Conservation (phyloP, 192 early-diverging fungal genomes). For the Globomyces pollinis-pini region DNA sequence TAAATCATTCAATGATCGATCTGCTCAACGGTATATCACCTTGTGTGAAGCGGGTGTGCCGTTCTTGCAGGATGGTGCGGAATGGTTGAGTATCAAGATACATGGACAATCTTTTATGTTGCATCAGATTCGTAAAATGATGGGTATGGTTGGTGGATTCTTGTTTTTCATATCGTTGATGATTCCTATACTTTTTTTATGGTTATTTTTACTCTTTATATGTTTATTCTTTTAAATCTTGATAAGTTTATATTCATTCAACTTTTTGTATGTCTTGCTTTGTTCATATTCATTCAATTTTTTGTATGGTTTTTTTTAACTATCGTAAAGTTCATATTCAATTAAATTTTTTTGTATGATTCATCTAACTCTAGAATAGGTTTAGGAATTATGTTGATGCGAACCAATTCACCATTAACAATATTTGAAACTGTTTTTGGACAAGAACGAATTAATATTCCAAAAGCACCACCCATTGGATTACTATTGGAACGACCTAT, state of each 20-base stretch:
- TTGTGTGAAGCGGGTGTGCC: conserved; percentile 54
- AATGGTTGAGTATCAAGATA: conserved; percentile 91
- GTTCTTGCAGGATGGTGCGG: conserved; percentile 42
- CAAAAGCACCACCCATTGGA: conserved; percentile 90
- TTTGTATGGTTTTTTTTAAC: too few relatives aligned
- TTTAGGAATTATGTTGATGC: conserved; percentile 73
- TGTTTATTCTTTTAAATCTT: too few relatives aligned
- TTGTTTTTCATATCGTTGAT: too few relatives aligned
- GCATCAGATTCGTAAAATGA: conserved; percentile 99
- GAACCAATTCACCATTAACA: conserved; percentile 57
- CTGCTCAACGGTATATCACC: conserved; percentile 75
- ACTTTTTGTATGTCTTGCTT: too few relatives aligned
- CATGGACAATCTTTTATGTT: conserved; percentile 97
- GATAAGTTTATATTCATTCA: too few relatives aligned
- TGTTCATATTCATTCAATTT: too few relatives aligned
- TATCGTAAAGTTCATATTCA: not conserved
- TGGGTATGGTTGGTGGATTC: too few relatives aligned
- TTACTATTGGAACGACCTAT: conserved; percentile 74
- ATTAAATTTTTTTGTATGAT: conserved; percentile 1
- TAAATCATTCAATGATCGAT: conserved; percentile 64
- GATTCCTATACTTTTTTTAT: too few relatives aligned
- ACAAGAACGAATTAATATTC: conserved; percentile 77
- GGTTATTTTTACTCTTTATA: not conserved
- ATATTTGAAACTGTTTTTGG: conserved; percentile 63
- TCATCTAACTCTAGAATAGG: too few relatives aligned